Base-by-base conservation (phyloP, 2,329 filamentous ascomycete genomes). In the Aspergillus phoenicis region DNA sequence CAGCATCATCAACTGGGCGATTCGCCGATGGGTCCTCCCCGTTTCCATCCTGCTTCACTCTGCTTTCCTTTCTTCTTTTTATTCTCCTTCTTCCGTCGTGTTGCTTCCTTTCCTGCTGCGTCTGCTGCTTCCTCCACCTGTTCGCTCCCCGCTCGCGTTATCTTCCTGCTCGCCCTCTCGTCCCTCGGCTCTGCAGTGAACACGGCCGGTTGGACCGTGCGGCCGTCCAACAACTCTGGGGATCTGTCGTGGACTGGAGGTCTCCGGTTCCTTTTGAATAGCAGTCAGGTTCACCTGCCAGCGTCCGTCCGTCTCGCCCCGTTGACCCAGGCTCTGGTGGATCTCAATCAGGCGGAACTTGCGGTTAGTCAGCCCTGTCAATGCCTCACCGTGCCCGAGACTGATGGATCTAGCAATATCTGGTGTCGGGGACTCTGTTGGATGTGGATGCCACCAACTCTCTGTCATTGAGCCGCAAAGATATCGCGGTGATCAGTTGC, bases 401-500 rank as follows among this genome's bases (percentile, higher is more conserved):
- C 13, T 33, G 48, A 33, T 26, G 30, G 10, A 13, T 49, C 41
- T 61, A 76, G 75, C 47, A 52, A 5, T 73, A 75, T 48, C 62
- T 68, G 36, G 20, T 71, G 36, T 63, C 66, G 3, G 76, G 76
- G 15, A 64, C 57, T 52, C 54, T 75, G 39, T 68, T 71, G 52
- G 62, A 65, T 54, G 73, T 73, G 22, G 64, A 66, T n/a, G 67
- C 69, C 20, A 61, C 67, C 33, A 73, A 75, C 64, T 71, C 72
- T 3, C 63, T 69, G n/a, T 51, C 49, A 2, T 51, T 77, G 28
- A 64, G 66, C 17, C 62, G 33, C 13, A 62, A 62, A 11, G 64
- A 72, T 20, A 78, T 81, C 59, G 77, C 77, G 54, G 76, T 76
- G 51, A 67, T 81, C 56, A 75, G 74, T 45, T 81, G 79, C 64